Evolutionary conservation across 441 rosid species (phyloP).

Genomic region (Euphorbia celastroides): DNA sequence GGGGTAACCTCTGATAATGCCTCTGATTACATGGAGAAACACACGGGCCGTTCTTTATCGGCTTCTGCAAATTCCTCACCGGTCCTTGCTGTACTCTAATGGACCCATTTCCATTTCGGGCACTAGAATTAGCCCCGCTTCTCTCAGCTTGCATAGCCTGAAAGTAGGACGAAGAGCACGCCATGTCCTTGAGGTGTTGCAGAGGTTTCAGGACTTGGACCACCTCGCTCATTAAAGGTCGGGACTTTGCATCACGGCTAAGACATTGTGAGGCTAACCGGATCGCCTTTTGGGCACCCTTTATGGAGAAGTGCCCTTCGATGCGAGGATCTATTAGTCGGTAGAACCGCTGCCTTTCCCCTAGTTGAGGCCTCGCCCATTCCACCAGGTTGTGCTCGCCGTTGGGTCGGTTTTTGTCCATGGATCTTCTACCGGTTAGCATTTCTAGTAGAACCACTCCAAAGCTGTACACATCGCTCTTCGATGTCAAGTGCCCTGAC

Average conservation of each 20-base stretch:
- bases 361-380: constrained; percentile 36
- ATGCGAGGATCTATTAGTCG: constrained; percentile 35
- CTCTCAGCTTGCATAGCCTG: constrained; percentile 37
- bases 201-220: constrained; percentile 60
- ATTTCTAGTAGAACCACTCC: constrained; percentile 52
- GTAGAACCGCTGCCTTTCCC: constrained; percentile 24
- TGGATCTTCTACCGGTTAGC: constrained; percentile 45
- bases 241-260: constrained; percentile 26
- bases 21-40: constrained; percentile 26
- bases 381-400: constrained; percentile 37
- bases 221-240: constrained; percentile 48
- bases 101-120: constrained; percentile 15
- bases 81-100: constrained; percentile 22
- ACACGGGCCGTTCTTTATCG: constrained; percentile 21
- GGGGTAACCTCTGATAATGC: constrained; percentile 21
- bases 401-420: constrained; percentile 40
- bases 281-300: constrained; percentile 36
- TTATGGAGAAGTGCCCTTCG: constrained; percentile 29
- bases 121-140: constrained; percentile 7
- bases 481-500: constrained; percentile 46
- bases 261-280: constrained; percentile 41
- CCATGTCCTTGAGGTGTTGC: constrained; percentile 71
- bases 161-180: constrained; percentile 64
- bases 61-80: constrained; percentile 22
- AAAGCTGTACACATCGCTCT: constrained; percentile 48